Evolutionary conservation across 139 green algal species (phyloP), one percentile per base, ranked within the genome.

Genomic region (Coelastrella sp.): DNA sequence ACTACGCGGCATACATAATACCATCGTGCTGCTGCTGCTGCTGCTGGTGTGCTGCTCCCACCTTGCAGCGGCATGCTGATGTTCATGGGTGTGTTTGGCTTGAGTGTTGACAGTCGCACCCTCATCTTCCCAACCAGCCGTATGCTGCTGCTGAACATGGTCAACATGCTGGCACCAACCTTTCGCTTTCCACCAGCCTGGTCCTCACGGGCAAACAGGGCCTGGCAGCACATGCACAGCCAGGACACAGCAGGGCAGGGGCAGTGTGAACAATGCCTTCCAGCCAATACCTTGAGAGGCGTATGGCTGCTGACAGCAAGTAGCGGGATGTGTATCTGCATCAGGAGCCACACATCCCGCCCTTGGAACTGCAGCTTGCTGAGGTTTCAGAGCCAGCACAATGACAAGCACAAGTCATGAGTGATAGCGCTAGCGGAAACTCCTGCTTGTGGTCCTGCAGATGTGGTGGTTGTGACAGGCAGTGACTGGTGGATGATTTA

Each of bases 91-190:
- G 57, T 25, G 19, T 90, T 90, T 49, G 91, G 27, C 6, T 14
- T 49, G 9, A 93, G 22, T 7, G 84, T 92, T 27, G 49, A 80
- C 22, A 91, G 65, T 8, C 91, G 78, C 24, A 93, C 7, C n/a
- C 88, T 63, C 78, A 91, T n/a, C 88, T 93, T 93, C 24, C 88
- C 91, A 27, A 92, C 57, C 63, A 92, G 76, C 24, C 35, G 25
- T 17, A 81, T 72, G 78, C 58, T 84, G 49, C 65, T 65, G 66
- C 49, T 81, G 68, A 88, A 88, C 65, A 91, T 56, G 20, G 63
- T 81, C 63, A 85, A 57, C 87, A 91, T 82, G 60, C 25, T 81
- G 68, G 84, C 84, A 72, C 66, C 84, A 17, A 91, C 79, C 49
- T 63, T 57, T 58, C 79, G 79, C 27, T 82, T 81, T 63, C 87